Percentiles rank a stretch among this genome's conserved stretches.
Conservation (phyloP, 176 grass and related monocot species). For the Saccharum spontaneum region DNA sequence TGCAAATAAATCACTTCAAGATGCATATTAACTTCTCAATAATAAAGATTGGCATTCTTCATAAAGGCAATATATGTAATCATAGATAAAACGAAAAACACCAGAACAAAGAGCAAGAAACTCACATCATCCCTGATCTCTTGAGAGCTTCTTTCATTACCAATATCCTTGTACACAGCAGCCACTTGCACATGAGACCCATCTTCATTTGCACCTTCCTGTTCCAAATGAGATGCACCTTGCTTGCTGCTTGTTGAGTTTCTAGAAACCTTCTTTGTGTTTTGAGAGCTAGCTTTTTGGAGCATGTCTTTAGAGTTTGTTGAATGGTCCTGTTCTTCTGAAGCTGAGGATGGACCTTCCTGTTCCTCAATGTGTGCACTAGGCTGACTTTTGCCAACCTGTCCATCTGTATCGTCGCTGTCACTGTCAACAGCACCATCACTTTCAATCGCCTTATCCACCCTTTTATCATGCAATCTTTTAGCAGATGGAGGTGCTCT, state of each 20-base stretch:
- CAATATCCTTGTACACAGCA: conserved; percentile 33
- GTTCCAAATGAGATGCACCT: conserved; percentile 10
- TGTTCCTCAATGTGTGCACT: conserved; percentile 1
- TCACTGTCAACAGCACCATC: conserved; percentile 35
- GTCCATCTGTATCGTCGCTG: conserved; percentile 27
- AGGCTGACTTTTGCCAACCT: conserved; percentile 24
- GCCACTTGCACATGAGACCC: conserved; percentile 18
- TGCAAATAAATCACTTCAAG: conserved; percentile 21
- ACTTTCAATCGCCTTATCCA: conserved; percentile 34
- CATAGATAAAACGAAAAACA: not conserved
- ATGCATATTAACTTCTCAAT: not conserved
- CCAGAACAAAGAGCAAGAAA: conserved; percentile 26
- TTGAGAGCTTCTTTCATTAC: conserved; percentile 37
- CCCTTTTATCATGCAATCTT: conserved; percentile 31
- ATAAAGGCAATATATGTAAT: conserved; percentile 12
- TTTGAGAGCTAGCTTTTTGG: conserved; percentile 14
- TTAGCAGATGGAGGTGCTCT: conserved; percentile 34
- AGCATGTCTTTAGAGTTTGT: conserved; percentile 17
- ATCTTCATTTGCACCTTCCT: conserved; percentile 30
- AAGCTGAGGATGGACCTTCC: not conserved
- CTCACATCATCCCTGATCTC: conserved; percentile 62
- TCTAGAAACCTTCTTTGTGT: not conserved
- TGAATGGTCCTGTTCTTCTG: conserved; percentile 34
- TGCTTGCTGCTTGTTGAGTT: conserved; percentile 10
- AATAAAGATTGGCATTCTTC: conserved; percentile 7